Evolutionary conservation across 805 yeast genomes (phyloP), one percentile per base, ranked within the genome.

Genomic region (Pichia exigua): DNA sequence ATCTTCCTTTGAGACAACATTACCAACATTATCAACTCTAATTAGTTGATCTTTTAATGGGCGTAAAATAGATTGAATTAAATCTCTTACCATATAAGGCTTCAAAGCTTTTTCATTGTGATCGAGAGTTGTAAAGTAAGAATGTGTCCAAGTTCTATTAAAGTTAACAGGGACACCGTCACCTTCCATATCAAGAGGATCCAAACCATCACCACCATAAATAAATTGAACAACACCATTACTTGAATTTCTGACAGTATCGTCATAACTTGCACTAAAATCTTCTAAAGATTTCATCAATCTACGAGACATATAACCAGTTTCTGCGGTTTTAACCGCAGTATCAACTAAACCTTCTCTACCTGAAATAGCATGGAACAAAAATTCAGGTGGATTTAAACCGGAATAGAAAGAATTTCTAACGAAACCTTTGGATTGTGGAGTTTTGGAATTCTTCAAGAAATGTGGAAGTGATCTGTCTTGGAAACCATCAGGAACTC

Each of bases 401-500:
- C 99, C 99, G 35, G 95, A 81, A 65, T 76, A 94, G 74, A 94
- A 94, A 17, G 98, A 92, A 67, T 95, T 92, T 68, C 96, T 78
- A 24, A 94, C 99, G 63, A 94, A 94, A 63, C 99, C 99, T 71
- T 94, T 94, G 9, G 97, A 88, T 58, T 92, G 97, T 1, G 99
- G 99, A 42, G 97, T 88, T 67, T 92, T 91, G 58, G 98, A 91
- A 69, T 87, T 87, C 70, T 95, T 94, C 46, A 88, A 82, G 74
- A 94, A 94, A 72, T 94, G 99, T 13, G 99, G 99, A 59, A 94
- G 73, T 0, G 99, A 89, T 70, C 99, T 83, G 72, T 94, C 98
- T 70, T 94, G 98, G 78, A 94, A 94, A n/a, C 99, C 99, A 76
- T 94, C 96, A 24, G 99, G 98, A 55, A 94, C 99, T 79, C 99